Conservation (phyloP, 352 stramenopile genomes). For the Phytophthora cajani region DNA sequence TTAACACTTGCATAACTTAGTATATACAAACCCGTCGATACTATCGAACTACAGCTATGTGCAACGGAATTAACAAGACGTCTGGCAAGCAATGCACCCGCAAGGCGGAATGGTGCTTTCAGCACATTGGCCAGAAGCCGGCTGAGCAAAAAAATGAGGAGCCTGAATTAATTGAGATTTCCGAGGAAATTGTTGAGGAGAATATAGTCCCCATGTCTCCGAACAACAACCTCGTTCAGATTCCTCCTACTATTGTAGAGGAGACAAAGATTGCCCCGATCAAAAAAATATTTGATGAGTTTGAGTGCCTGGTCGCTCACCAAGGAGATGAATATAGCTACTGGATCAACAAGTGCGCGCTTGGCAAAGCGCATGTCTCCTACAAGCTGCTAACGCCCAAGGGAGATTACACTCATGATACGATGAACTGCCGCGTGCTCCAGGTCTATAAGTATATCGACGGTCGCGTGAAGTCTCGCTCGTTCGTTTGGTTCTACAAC, state of each 20-base stretch:
- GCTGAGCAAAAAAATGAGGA: not conserved
- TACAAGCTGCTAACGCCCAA: no score
- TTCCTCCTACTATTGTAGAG: not conserved
- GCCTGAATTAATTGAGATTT: not conserved
- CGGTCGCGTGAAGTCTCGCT: not conserved
- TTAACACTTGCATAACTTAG: no score
- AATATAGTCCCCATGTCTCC: constrained; percentile 6
- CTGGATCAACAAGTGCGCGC: no score
- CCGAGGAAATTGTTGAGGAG: not conserved
- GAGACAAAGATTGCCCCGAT: not conserved
- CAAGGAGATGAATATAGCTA: not conserved
- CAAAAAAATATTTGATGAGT: not conserved
- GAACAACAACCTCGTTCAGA: not conserved
- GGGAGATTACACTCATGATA: no score
- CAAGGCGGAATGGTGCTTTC: not conserved
- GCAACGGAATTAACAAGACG: not conserved
- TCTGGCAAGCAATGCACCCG: not conserved
- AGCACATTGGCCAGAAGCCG: not conserved
- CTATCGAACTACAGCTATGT: not conserved
- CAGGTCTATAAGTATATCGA: not conserved
- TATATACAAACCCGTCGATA: no score
- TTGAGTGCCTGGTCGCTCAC: not conserved
- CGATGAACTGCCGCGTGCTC: no score
- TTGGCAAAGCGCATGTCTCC: not conserved
- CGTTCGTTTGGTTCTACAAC: not conserved